Base-by-base conservation (phyloP, 2,329 filamentous ascomycete genomes). In the Stachybotrys chartarum region DNA sequence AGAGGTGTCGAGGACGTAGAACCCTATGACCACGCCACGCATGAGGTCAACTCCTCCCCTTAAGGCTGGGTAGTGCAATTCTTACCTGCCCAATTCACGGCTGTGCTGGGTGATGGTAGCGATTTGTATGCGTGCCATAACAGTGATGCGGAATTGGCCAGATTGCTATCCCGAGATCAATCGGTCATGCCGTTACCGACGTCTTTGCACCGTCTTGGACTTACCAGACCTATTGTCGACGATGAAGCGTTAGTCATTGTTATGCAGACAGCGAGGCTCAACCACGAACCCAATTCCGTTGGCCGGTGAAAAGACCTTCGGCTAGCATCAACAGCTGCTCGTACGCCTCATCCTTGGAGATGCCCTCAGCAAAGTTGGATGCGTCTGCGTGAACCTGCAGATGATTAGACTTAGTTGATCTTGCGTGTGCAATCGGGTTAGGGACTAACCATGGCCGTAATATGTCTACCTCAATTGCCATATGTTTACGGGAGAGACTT, bases 121-220 rank as follows among this genome's bases (percentile, higher is more conserved):
- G 88, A 89, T 68, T 89, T 86, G 66, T 87, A 88, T 4, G 86
- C 87, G 66, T 94, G 87, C 86, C 88, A 93, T 59, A 93, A 77
- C 31, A 93, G 78, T 4, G 88, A 85, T 7, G 90, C 84, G 5
- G 85, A 74, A 68, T 93, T 94, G 60, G 89, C 78, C 51, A 91
- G 80, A 70, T 94, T 93, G 71, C 87, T 90, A 61, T 8, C 5
- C 30, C n/a, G 35, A 1, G 51, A 42, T 64, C 54, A 64, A 39
- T 30, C 35, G n/a, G 8, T 45, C 12, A 32, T 46, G 12, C 24
- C 11, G 30, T 18, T 51, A 14, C 7, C 35, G 49, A 10, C 35
- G 14, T 16, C 17, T 50, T 30, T 16, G 42, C 10, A 18, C 24
- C 30, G 18, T 14, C 48, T 50, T 32, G 35, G 47, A 45, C 62